These are phyloP conservation scores for Cyclotella cryptica DNA, from an alignment of 108 stramenopile genomes.

Conservation along the genomic window DNA sequence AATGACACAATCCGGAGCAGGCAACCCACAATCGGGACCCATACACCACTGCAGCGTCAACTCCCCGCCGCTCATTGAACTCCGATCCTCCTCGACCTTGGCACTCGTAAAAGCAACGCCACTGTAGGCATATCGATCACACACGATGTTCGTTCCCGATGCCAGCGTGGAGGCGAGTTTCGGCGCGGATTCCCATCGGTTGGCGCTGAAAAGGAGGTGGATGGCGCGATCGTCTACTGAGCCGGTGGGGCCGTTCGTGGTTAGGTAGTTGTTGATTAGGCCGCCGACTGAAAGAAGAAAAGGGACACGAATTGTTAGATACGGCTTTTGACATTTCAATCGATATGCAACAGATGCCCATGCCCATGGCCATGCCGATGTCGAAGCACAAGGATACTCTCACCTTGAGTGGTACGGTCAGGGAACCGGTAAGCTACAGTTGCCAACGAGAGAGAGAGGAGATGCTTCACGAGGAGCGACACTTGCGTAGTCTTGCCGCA, in stretches of 20 bases:
- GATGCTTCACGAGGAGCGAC: constrained; percentile 64
- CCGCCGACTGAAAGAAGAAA: constrained; percentile 63
- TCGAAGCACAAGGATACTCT: too few species aligned
- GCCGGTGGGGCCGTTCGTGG: constrained; percentile 51
- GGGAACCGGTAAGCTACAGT: constrained; percentile 81
- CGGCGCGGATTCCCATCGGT: constrained; percentile 97
- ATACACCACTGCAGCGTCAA: constrained; percentile 92
- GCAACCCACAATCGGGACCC: constrained; percentile 93
- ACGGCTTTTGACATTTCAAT: constrained; percentile 32
- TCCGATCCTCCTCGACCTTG: constrained; percentile 68
- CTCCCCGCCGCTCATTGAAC: constrained; percentile 59
- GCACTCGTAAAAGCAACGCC: constrained; percentile 98
- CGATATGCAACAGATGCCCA: constrained; percentile 16
- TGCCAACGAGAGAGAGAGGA: constrained; percentile 68
- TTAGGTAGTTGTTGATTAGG: constrained; percentile 95
- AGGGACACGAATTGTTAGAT: background rate
- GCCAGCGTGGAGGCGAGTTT: constrained; percentile 59
- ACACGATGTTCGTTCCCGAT: constrained; percentile 83
- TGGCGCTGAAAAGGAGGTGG: constrained; percentile 98
- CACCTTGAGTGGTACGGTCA: constrained; percentile 75
- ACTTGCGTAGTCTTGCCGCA: constrained; percentile 98
- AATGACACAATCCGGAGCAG: constrained; percentile 96
- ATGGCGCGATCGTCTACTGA: constrained; percentile 95
- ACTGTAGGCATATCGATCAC: constrained; percentile 97
- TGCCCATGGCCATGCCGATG: too few species aligned